phyloP scores from a whole-genome alignment of 2,329 filamentous ascomycete species.

The Aspergillus calidoustus region DNA sequence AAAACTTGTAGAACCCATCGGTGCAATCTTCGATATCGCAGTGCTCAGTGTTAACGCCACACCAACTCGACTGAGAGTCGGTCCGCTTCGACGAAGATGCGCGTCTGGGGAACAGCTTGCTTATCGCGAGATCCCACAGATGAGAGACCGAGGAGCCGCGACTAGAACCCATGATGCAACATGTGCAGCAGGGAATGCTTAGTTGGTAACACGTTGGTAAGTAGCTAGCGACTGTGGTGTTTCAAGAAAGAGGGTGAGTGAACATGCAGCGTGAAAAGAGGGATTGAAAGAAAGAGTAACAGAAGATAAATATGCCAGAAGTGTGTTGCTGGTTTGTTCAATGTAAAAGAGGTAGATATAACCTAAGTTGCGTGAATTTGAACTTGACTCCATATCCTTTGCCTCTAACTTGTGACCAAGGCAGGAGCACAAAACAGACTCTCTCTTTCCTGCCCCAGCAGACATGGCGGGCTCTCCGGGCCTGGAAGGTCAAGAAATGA shows the following conservation, averaged over 20 bases:
- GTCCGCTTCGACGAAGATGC: constrained; percentile 7
- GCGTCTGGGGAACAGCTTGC: constrained; percentile 25
- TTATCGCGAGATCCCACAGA: constrained; percentile 23
- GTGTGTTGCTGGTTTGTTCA: not conserved
- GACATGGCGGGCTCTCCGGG: not conserved
- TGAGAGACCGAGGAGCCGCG: constrained; percentile 24
- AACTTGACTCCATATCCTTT: not conserved
- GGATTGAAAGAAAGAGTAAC: not conserved
- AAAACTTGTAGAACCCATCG: constrained; percentile 32
- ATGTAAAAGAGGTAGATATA: not conserved
- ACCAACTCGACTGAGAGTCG: constrained; percentile 7
- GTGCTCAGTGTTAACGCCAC: constrained; percentile 1
- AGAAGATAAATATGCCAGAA: not conserved
- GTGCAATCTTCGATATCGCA: constrained; percentile 21
- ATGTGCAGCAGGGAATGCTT: not conserved
- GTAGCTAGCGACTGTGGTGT: not conserved
- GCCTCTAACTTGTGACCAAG: not conserved
- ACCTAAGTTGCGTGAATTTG: not conserved
- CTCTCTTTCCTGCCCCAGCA: not conserved
- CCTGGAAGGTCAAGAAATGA: not conserved
- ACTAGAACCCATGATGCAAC: constrained; percentile 12
- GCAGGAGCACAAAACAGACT: not conserved
- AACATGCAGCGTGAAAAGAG: not conserved
- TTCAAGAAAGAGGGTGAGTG: not conserved
- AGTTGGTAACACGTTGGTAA: not conserved